phyloP scores from a whole-genome alignment of 2,329 filamentous ascomycete species.

The Elsinoe ampelina region DNA sequence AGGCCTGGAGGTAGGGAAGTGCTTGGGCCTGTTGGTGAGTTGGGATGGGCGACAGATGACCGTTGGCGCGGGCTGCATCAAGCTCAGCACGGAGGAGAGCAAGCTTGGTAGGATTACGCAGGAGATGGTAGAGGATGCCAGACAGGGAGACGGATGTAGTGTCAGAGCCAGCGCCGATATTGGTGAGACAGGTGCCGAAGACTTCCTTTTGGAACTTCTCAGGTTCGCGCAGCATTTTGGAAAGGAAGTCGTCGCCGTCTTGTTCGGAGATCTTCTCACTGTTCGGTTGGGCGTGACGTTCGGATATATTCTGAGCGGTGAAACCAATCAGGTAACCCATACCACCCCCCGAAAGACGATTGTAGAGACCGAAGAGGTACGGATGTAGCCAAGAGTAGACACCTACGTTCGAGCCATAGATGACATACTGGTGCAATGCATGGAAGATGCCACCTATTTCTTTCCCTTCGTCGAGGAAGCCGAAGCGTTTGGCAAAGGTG shows the following conservation, averaged over 20 bases:
- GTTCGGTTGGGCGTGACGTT: background rate
- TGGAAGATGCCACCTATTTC: constrained; percentile 23
- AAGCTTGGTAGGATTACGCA: constrained; percentile 38
- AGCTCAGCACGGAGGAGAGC: constrained; percentile 31
- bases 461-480: constrained; percentile 30
- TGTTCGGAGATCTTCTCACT: constrained; percentile 1
- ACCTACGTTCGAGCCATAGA: constrained; percentile 15
- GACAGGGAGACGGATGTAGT: constrained; percentile 46
- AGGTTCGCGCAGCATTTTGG: constrained; percentile 7
- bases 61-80: background rate
- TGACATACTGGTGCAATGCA: constrained; percentile 13
- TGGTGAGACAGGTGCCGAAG: constrained; percentile 1
- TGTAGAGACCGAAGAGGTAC: background rate
- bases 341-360: background rate
- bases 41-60: constrained; percentile 13
- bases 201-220: constrained; percentile 2
- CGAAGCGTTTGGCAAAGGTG: constrained; percentile 28
- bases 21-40: constrained; percentile 21
- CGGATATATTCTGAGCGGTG: background rate
- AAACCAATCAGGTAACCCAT: background rate
- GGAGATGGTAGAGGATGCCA: constrained; percentile 45
- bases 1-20: constrained; percentile 25
- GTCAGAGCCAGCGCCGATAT: constrained; percentile 36
- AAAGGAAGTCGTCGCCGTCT: constrained; percentile 10
- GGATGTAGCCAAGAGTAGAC: constrained; percentile 16